Conservation (phyloP, 352 stramenopile species). For the Phytophthora citrophthora region DNA sequence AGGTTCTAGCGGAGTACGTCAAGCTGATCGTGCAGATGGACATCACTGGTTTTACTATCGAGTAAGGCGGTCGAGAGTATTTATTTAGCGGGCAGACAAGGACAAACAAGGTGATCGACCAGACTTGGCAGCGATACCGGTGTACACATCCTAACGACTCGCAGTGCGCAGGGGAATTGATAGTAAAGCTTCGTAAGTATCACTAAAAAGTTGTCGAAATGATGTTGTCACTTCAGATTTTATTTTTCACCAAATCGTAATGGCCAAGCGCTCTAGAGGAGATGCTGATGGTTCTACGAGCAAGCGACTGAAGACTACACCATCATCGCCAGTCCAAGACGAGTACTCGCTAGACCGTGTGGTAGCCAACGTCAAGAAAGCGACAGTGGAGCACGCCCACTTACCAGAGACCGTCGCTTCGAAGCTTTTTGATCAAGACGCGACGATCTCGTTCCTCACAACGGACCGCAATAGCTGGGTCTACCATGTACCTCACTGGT, state of each 20-base stretch:
- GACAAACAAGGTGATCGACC: conserved; percentile 3
- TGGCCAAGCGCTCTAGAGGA: not conserved
- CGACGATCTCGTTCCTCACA: conserved; percentile 39
- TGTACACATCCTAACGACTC: not conserved
- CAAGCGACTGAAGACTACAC: conserved; percentile 24
- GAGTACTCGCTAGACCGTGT: conserved; percentile 38
- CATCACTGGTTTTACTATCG: conserved; percentile 94
- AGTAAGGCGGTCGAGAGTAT: conserved; percentile 49
- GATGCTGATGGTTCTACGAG: not conserved
- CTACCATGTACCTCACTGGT: conserved; percentile 66
- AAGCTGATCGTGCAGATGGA: conserved; percentile 97
- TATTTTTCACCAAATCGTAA: too few species aligned
- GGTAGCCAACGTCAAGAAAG: conserved; percentile 26
- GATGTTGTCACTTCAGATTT: too few species aligned
- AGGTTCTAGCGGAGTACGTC: conserved; percentile 74
- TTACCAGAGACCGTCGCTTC: conserved; percentile 14
- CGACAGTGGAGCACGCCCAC: conserved; percentile 15
- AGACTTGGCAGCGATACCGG: not conserved
- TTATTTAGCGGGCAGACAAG: conserved; percentile 33
- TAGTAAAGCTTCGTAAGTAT: too few species aligned
- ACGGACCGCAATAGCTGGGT: conserved; percentile 58
- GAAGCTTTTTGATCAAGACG: conserved; percentile 39
- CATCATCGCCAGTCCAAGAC: not conserved
- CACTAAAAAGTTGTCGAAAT: too few species aligned
- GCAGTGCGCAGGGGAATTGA: too few species aligned